Evolutionary conservation across 495 filamentous ascomycete genomes (phyloP).

Genomic region (Neurospora tetraspora): DNA sequence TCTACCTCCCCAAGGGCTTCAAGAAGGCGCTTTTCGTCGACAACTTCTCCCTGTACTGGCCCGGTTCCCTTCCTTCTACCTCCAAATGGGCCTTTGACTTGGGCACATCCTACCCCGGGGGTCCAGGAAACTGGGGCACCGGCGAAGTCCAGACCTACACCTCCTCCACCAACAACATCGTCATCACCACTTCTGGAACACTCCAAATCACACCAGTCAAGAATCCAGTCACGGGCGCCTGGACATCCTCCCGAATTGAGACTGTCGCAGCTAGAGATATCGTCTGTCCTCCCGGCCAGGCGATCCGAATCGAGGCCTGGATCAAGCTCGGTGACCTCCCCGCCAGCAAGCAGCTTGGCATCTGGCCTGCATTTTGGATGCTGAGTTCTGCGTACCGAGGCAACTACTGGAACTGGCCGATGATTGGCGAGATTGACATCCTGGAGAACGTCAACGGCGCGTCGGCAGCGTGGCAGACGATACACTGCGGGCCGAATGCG

Average conservation of each 20-base stretch:
- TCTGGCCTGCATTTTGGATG: slow-evolving; percentile 43
- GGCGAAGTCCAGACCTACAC: slow-evolving; percentile 23
- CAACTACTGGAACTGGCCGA: slow-evolving; percentile 29
- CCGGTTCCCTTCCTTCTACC: slow-evolving; percentile 5
- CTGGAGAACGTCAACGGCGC: slow-evolving; percentile 35
- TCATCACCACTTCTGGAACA: slow-evolving; percentile 9
- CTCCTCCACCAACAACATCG: slow-evolving; percentile 14
- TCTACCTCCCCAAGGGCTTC: slow-evolving; percentile 4
- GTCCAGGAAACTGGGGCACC: slow-evolving; percentile 21
- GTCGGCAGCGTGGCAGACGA: slow-evolving; percentile 27
- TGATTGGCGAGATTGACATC: slow-evolving; percentile 37
- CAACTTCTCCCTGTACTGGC: slow-evolving; percentile 5
- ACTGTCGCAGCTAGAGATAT: slow-evolving; percentile 19
- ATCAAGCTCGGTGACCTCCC: slow-evolving; percentile 28
- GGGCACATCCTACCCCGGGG: slow-evolving; percentile 23
- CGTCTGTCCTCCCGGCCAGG: slow-evolving; percentile 23
- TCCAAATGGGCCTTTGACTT: slow-evolving; percentile 15
- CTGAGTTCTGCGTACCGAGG: slow-evolving; percentile 27
- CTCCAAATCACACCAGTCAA: slow-evolving; percentile 13
- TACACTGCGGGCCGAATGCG: slow-evolving; percentile 32
- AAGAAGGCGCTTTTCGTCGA: slow-evolving; percentile 7
- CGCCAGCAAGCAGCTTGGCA: slow-evolving; percentile 26
- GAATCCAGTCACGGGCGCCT: slow-evolving; percentile 7
- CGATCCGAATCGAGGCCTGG: slow-evolving; percentile 27
- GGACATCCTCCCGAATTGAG: slow-evolving; percentile 39